Conservation (phyloP, 768 basidiomycete species). For the Termitomyces titanicus region DNA sequence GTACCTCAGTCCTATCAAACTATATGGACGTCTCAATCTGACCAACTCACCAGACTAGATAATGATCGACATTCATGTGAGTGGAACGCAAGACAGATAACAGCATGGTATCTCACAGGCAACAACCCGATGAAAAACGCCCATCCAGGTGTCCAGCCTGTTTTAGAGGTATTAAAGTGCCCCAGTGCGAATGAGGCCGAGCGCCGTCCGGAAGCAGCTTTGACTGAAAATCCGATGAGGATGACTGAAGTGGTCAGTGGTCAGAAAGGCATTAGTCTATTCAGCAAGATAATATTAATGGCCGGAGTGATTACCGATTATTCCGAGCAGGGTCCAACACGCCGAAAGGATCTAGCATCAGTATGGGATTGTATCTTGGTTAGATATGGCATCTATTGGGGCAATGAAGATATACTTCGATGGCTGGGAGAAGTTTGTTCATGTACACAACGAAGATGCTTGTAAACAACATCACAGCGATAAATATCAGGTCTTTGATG, state of each 20-base stretch:
- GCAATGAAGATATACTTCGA: conserved; percentile 38
- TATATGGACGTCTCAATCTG: background rate
- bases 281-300: too few relatives aligned
- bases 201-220: conserved; percentile 52
- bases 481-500: conserved; percentile 47
- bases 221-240: conserved; percentile 50
- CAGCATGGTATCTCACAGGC: conserved; percentile 33
- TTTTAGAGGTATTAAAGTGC: conserved; percentile 54
- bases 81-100: background rate
- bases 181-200: conserved; percentile 54
- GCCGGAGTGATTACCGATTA: conserved; percentile 34
- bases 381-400: background rate
- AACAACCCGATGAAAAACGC: conserved; percentile 65
- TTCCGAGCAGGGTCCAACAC: conserved; percentile 59
- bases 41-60: conserved; percentile 28
- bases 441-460: conserved; percentile 53
- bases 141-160: conserved; percentile 68
- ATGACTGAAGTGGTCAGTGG: conserved; percentile 38
- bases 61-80: background rate
- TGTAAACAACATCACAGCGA: conserved; percentile 45
- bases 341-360: conserved; percentile 54
- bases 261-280: background rate
- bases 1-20: background rate
- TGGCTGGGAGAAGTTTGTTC: conserved; percentile 44
- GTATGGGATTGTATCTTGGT: background rate